Evolutionary conservation across 768 basidiomycete species (phyloP), one percentile per base, ranked within the genome.

Genomic region (Imleria badia): DNA sequence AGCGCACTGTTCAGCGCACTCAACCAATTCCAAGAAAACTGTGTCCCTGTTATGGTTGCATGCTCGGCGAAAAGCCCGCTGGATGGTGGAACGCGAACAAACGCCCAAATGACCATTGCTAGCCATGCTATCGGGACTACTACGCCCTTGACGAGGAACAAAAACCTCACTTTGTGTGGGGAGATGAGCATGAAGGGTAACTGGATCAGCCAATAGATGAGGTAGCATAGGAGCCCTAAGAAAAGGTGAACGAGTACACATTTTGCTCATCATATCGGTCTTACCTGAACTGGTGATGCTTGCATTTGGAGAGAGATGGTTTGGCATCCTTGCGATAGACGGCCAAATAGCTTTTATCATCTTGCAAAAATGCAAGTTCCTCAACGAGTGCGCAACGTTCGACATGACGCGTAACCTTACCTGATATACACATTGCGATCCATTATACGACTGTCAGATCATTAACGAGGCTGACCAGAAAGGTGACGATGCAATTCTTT

Each of bases 261-360:
- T 14, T n/a, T 19, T 13, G 11, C 23, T 45, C 26, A n/a, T 31
- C 9, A 7, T 12, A 15, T 19, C 9, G 5, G 8, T n/a, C 1
- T 53, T 62, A 78, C 84, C 84, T 45, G 78, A 74, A 6, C 82
- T 84, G 4, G 86, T 90, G 49, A 90, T 88, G 51, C 81, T 75
- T 13, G 86, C 76, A 13, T 70, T 72, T 6, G 72, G 71, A 14
- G 87, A 72, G 5, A 92, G 75, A 49, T 75, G 78, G 62, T 92
- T 91, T 0, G 84, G 84, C 31, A 92, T 67, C 45, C 71, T 78
- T 14, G 80, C 79, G 38, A 82, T 76, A 1, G 84, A 84, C 0
- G 90, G 90, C 89, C 90, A 91, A 29, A 92, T 88, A 1, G 89
- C 89, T 66, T 87, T 89, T 15, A 90, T 73, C 87, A 89, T 89